phyloP scores from a whole-genome alignment of 2,329 filamentous ascomycete genomes.

The Alternaria viburni region DNA sequence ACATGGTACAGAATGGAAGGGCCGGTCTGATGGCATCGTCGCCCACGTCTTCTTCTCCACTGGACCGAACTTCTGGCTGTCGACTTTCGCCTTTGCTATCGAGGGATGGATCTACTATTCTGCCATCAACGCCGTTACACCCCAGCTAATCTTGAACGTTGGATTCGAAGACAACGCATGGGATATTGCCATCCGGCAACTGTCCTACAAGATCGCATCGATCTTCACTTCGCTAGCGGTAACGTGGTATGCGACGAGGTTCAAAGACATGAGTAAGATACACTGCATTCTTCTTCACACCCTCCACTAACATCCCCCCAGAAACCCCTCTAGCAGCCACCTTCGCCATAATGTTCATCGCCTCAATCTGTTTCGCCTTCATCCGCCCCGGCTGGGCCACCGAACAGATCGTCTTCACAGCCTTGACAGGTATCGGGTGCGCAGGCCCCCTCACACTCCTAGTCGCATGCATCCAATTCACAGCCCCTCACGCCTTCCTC shows the following conservation, averaged over 20 bases:
- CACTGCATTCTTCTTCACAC: rapidly evolving
- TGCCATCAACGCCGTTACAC: constrained; percentile 42
- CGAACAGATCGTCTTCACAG: constrained; percentile 35
- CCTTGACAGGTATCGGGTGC: constrained; percentile 35
- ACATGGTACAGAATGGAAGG: constrained; percentile 59
- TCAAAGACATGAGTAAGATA: constrained; percentile 37
- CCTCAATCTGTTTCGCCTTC: constrained; percentile 33
- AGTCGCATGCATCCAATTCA: constrained; percentile 42
- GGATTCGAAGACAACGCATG: constrained; percentile 40
- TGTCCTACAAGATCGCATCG: constrained; percentile 36
- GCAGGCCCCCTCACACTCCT: constrained; percentile 41
- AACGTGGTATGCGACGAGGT: constrained; percentile 36
- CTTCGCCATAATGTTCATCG: constrained; percentile 37
- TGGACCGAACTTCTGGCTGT: constrained; percentile 62
- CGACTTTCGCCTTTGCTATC: constrained; percentile 63
- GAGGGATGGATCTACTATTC: constrained; percentile 64
- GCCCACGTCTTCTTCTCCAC: constrained; percentile 63
- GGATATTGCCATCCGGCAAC: constrained; percentile 38
- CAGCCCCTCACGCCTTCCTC: constrained; percentile 38
- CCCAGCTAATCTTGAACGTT: constrained; percentile 40
- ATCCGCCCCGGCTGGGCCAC: constrained; percentile 34
- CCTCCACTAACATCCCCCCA: constrained; percentile 9
- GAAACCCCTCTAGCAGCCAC: constrained; percentile 35
- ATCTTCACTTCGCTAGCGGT: constrained; percentile 29
- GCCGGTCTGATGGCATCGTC: constrained; percentile 60